phyloP scores from a whole-genome alignment of 768 basidiomycete species.

The Podaxis carcinomalis region DNA sequence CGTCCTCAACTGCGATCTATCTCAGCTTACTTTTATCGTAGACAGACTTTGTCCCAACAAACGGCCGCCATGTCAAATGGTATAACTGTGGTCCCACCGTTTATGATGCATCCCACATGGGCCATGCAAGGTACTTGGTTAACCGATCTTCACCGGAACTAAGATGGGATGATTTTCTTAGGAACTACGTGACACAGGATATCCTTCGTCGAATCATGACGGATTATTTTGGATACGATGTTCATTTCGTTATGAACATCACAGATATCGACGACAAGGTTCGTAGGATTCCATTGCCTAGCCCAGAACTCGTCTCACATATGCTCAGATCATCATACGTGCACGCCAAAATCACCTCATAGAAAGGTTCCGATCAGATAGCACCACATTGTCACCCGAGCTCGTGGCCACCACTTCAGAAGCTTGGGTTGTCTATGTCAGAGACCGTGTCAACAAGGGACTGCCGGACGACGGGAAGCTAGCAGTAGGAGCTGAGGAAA shows the following conservation, averaged over 20 bases:
- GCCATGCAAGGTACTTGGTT: constrained; percentile 82
- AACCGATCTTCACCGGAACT: not conserved
- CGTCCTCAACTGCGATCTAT: not conserved
- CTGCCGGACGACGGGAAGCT: constrained; percentile 49
- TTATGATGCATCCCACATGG: constrained; percentile 98
- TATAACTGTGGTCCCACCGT: constrained; percentile 99
- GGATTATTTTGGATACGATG: constrained; percentile 96
- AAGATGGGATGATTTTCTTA: constrained; percentile 25
- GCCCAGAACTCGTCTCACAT: constrained; percentile 13
- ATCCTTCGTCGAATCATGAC: constrained; percentile 84
- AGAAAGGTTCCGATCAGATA: constrained; percentile 54
- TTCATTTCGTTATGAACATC: constrained; percentile 99
- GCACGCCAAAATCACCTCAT: constrained; percentile 79
- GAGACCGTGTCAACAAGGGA: constrained; percentile 59
- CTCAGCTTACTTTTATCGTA: constrained; percentile 23
- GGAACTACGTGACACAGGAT: constrained; percentile 97
- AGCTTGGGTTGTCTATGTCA: constrained; percentile 67
- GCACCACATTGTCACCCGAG: constrained; percentile 46
- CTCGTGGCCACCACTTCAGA: constrained; percentile 53
- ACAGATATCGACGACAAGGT: constrained; percentile 99
- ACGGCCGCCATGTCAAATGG: constrained; percentile 85
- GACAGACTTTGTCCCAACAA: constrained; percentile 72
- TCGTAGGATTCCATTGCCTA: constrained; percentile 14
- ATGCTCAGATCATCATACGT: constrained; percentile 80
- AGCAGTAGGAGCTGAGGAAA: constrained; percentile 43